Conservation (phyloP, 2,329 filamentous ascomycete species). For the Oidium heveae region DNA sequence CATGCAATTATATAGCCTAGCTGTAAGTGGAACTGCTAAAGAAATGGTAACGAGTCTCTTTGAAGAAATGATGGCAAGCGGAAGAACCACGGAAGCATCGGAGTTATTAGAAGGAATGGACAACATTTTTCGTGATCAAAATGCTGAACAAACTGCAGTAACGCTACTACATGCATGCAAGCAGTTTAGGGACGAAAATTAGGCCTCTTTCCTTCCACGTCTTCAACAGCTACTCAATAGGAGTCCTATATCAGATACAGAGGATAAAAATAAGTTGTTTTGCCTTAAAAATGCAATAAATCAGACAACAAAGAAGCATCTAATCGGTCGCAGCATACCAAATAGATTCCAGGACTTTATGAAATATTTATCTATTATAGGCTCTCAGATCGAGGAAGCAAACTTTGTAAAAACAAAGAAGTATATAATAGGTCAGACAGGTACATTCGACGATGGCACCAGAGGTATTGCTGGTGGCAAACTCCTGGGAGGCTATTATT, state of each 20-base stretch:
- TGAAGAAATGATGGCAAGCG: too few species aligned
- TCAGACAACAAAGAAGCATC: not conserved
- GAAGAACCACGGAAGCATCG: too few species aligned
- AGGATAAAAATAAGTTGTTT: not conserved
- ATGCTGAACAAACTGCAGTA: not conserved
- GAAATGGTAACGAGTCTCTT: too few species aligned
- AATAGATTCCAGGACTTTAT: not conserved
- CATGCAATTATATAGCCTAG: not conserved
- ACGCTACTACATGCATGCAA: not conserved
- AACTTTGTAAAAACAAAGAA: not conserved
- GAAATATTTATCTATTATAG: not conserved
- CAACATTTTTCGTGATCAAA: not conserved
- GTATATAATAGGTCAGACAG: not conserved
- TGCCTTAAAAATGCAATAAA: not conserved
- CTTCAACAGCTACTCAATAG: not conserved
- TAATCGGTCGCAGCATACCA: not conserved
- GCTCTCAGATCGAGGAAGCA: not conserved
- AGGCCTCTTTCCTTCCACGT: not conserved
- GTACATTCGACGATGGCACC: not conserved
- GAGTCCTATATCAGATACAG: not conserved
- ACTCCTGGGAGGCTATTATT: too few species aligned
- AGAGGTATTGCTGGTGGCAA: not conserved
- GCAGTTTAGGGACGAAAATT: not conserved
- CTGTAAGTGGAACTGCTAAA: not conserved
- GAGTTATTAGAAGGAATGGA: not conserved